phyloP scores from a whole-genome alignment of 2,329 filamentous ascomycete genomes.

The Ophiocordyceps camponoti-rufipedis region DNA sequence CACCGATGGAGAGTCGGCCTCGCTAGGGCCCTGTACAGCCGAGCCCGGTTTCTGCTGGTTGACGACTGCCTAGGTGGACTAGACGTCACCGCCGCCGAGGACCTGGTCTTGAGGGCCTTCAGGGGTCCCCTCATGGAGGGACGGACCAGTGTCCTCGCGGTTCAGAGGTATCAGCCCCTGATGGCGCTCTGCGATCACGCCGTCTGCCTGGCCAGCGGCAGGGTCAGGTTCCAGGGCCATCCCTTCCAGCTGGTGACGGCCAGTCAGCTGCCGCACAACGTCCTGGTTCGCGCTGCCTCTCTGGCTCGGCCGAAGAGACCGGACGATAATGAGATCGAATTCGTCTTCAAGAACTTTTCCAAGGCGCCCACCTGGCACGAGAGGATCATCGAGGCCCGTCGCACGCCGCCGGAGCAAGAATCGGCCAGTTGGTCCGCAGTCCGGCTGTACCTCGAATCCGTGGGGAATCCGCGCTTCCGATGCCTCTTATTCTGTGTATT shows the following conservation, averaged over 20 bases:
- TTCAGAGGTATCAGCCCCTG: background rate
- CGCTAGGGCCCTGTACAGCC: slow-evolving; percentile 7
- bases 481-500: background rate
- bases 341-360: slow-evolving; percentile 2
- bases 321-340: background rate
- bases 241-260: background rate
- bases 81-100: slow-evolving; percentile 26
- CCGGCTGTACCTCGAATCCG: background rate
- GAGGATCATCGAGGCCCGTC: background rate
- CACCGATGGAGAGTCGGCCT: slow-evolving; percentile 6
- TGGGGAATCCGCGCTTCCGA: background rate
- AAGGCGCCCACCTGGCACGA: background rate
- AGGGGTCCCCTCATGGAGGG: slow-evolving; percentile 1
- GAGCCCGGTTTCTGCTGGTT: slow-evolving; percentile 22
- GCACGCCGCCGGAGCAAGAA: background rate
- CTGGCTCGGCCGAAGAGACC: background rate
- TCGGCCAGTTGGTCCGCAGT: background rate
- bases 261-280: background rate
- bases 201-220: background rate
- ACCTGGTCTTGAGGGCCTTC: slow-evolving; percentile 1
- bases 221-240: background rate
- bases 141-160: slow-evolving; percentile 1
- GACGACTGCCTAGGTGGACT: slow-evolving; percentile 64
- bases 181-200: background rate
- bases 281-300: background rate